Conservation (phyloP, 2,329 filamentous ascomycete genomes). For the Aspergillus amoenus region DNA sequence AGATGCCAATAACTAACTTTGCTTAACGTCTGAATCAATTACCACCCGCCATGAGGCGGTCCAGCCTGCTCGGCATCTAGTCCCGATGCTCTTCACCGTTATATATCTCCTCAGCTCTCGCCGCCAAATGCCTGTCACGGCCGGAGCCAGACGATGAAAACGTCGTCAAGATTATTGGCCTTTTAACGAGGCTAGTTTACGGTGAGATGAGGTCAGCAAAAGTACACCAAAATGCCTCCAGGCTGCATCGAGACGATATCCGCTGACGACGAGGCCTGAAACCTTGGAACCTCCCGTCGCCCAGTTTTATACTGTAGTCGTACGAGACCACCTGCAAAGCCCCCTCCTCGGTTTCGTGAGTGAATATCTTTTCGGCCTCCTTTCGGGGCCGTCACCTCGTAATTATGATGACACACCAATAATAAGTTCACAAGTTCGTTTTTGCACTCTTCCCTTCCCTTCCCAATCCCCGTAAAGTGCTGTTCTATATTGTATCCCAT, state of each 20-base stretch:
- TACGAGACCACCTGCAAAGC: neutral
- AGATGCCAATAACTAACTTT: no score
- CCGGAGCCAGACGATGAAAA: no score
- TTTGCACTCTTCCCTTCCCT: neutral
- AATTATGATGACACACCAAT: constrained; percentile 1
- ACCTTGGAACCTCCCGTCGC: neutral
- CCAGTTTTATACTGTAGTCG: neutral
- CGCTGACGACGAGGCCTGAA: neutral
- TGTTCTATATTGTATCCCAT: neutral
- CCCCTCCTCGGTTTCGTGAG: neutral
- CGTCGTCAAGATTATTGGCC: no score
- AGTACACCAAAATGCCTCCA: neutral
- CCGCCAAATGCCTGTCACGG: no score
- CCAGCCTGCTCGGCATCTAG: neutral
- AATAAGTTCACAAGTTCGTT: no score
- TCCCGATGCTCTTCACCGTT: neutral
- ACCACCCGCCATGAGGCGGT: neutral
- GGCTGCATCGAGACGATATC: neutral
- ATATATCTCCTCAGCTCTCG: neutral
- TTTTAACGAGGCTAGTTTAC: neutral
- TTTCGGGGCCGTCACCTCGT: neutral
- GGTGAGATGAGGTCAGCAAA: neutral
- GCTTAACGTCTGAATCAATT: neutral
- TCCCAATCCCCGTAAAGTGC: neutral
- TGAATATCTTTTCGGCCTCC: neutral